Base-by-base conservation (phyloP, 192 early-diverging fungal species). In the Gryganskiella cystojenkinii region DNA sequence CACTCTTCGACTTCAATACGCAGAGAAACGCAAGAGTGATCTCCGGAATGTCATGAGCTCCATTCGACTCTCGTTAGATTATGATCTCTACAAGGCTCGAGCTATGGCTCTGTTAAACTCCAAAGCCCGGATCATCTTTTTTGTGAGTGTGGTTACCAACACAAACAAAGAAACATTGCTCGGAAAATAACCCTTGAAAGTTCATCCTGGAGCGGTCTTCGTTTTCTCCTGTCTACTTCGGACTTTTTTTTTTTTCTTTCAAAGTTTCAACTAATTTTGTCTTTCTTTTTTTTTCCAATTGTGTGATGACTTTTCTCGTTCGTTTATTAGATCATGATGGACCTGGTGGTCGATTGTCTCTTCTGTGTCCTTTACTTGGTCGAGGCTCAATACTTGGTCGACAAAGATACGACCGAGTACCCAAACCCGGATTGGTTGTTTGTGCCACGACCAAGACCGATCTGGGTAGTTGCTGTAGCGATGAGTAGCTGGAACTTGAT, bases 341-440 rank as follows among this genome's bases (percentile, higher is more conserved):
- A 91, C 64, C 55, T 91, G 47, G 35, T 81, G 3, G 82, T 85
- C 3, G 90, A 91, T 54, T 24, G 84, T 0, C 53, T 87, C 22
- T 86, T 90, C 50, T 90, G 87, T 61, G 57, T 83, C 9, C 64
- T 86, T 31, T 91, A 91, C 67, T 64, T 91, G n/a, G 72, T 88
- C 27, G 89, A 91, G 28, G 75, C 87, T 13, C 81, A 89, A 64
- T 74, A 44, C 53, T 73, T 76, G 3, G 33, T 51, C 35, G 24
- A 11, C 53, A 54, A 80, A 58, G 40, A 65, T 34, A 40, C 70
- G 17, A 57, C 61, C 25, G 61, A 69, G 4, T 76, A 69, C 37
- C 66, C 83, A 7, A 25, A 75, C 7, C 89, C 87, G 5, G 20
- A 52, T 0, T 89, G 85, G 84, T 67, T 91, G 19, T 91, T 83